Conservation (phyloP, 805 yeast genomes). For the Naumovozyma baii region DNA sequence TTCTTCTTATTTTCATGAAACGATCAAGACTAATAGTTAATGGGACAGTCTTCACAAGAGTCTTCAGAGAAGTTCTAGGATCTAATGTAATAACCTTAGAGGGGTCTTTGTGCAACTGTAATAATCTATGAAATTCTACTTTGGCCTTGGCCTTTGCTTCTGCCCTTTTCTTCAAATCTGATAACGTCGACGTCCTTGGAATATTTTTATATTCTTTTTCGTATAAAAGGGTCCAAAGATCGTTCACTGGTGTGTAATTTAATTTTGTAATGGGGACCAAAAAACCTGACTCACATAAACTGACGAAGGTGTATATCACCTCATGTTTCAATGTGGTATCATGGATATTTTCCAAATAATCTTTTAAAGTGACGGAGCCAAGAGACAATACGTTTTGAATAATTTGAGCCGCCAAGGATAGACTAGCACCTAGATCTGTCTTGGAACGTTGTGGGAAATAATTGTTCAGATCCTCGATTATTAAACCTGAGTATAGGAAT, state of each 20-base stretch:
- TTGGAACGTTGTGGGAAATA: constrained; percentile 15
- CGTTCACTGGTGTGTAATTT: constrained; percentile 31
- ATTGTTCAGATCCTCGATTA: constrained; percentile 45
- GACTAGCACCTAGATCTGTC: constrained; percentile 5
- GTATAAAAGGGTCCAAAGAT: constrained; percentile 34
- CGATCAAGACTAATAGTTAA: constrained; percentile 56
- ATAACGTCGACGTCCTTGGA: constrained; percentile 34
- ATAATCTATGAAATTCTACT: constrained; percentile 29
- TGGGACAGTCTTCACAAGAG: constrained; percentile 41
- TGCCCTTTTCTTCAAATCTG: constrained; percentile 47
- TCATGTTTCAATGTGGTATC: constrained; percentile 16
- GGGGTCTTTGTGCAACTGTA: constrained; percentile 26
- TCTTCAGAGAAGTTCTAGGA: constrained; percentile 30
- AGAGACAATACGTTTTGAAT: constrained; percentile 59
- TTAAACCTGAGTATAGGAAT: constrained; percentile 69
- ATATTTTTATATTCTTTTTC: constrained; percentile 32
- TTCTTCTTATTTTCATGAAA: constrained; percentile 57
- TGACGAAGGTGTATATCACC: constrained; percentile 33
- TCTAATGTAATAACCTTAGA: constrained; percentile 25
- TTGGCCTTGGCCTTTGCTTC: constrained; percentile 51
- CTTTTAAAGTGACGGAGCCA: constrained; percentile 55
- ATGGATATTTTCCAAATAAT: constrained; percentile 33
- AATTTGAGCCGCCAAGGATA: constrained; percentile 33
- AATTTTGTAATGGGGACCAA: constrained; percentile 38
- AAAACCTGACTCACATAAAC: constrained; percentile 41